phyloP scores from a whole-genome alignment of 2,329 filamentous ascomycete genomes.

The Talaromyces islandicus region DNA sequence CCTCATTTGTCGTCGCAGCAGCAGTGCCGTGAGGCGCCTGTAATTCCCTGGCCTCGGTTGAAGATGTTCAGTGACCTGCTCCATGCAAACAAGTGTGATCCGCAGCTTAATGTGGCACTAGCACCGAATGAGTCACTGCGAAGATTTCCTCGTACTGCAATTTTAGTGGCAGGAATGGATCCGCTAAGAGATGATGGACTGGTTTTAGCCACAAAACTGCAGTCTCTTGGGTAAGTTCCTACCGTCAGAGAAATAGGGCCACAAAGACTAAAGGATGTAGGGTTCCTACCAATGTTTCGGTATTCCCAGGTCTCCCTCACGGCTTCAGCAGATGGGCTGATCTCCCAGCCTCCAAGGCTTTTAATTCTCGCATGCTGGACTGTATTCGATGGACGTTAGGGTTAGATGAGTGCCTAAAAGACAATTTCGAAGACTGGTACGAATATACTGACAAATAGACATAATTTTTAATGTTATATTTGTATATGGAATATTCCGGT shows the following conservation, averaged over 20 bases:
- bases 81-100: background rate
- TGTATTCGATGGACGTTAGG: background rate
- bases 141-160: background rate
- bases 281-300: constrained; percentile 1
- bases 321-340: constrained; percentile 4
- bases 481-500: background rate
- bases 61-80: constrained; percentile 2
- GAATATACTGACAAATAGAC: background rate
- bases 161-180: constrained; percentile 3
- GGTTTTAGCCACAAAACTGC: background rate
- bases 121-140: background rate
- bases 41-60: constrained; percentile 1
- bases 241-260: background rate
- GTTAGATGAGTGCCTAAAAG: background rate
- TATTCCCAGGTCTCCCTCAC: constrained; percentile 1
- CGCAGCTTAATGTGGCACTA: background rate
- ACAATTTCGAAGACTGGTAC: background rate
- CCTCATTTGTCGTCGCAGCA: background rate
- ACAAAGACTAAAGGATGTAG: background rate
- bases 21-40: constrained; percentile 2
- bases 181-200: constrained; percentile 3
- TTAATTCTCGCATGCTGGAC: background rate
- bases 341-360: background rate
- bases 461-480: background rate
- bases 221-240: background rate